These are phyloP conservation scores for Diphasiastrum complanatum DNA, from an alignment of 83 land plant genomes.

Conservation along the genomic window DNA sequence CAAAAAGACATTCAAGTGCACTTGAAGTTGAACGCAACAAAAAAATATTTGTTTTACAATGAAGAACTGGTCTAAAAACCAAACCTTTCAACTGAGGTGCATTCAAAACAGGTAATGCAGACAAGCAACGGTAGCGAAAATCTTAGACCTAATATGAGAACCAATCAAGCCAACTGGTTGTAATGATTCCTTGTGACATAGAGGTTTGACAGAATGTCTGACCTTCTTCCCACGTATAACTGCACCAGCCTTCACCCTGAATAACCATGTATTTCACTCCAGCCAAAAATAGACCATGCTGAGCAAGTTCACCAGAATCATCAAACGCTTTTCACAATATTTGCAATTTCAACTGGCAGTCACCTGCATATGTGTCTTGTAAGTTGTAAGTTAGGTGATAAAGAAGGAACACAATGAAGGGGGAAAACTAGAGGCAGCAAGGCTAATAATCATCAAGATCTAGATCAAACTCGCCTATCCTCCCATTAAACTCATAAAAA, in stretches of 20 bases:
- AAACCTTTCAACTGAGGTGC: no score
- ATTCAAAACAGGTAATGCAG: no score
- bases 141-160: neutral
- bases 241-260: constrained; percentile 75
- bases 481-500: no score
- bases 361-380: constrained; percentile 30
- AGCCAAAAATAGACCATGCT: constrained; percentile 65
- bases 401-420: no score
- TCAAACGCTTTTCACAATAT: constrained; percentile 55
- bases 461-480: no score
- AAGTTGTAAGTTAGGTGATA: neutral
- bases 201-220: neutral
- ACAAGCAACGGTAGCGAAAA: no score
- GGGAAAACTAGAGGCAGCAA: no score
- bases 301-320: constrained; percentile 59
- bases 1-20: no score
- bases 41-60: no score
- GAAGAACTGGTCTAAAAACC: no score
- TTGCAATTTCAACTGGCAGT: constrained; percentile 46
- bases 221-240: constrained; percentile 93
- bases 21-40: no score
- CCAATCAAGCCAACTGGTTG: neutral
- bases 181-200: neutral
- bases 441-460: no score
- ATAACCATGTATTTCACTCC: constrained; percentile 78